A percentile compares a stretch with the other conserved stretches of the same genome.
Conservation (phyloP, 202 grass and related monocot genomes). For the Tripidium arundinaceum region DNA sequence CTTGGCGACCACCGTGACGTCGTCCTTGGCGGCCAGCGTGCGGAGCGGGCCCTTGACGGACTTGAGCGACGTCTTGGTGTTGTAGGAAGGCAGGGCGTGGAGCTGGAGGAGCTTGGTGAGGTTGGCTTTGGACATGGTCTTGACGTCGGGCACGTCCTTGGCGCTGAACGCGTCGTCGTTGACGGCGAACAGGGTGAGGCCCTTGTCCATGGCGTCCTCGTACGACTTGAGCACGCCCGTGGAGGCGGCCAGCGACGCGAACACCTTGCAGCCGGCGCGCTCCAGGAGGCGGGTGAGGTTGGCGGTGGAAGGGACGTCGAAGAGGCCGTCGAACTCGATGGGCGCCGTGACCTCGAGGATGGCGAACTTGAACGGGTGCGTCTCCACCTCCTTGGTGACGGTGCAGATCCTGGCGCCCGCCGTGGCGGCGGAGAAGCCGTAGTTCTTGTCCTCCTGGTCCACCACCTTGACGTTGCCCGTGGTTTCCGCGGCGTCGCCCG, state of each 20-base stretch:
- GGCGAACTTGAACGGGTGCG: constrained; percentile 55
- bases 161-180: constrained; percentile 83
- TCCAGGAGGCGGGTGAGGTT: constrained; percentile 75
- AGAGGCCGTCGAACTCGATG: constrained; percentile 63
- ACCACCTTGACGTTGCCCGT: constrained; percentile 58
- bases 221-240: constrained; percentile 75
- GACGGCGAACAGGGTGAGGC: constrained; percentile 84
- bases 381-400: constrained; percentile 45
- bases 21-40: constrained; percentile 57
- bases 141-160: constrained; percentile 53
- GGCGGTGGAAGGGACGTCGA: constrained; percentile 40
- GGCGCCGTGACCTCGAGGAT: constrained; percentile 58
- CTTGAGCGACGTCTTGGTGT: constrained; percentile 73
- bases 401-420: constrained; percentile 43
- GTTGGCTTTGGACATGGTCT: constrained; percentile 49
- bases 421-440: constrained; percentile 49
- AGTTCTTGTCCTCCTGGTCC: constrained; percentile 40
- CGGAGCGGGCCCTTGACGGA: constrained; percentile 26
- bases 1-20: constrained; percentile 46
- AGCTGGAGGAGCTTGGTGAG: constrained; percentile 61
- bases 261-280: constrained; percentile 85
- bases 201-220: constrained; percentile 68
- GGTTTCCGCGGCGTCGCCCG: constrained; percentile 46
- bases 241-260: constrained; percentile 52
- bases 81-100: constrained; percentile 69